Conservation (phyloP, 2,329 filamentous ascomycete genomes). For the Biscogniauxia mediterranea region DNA sequence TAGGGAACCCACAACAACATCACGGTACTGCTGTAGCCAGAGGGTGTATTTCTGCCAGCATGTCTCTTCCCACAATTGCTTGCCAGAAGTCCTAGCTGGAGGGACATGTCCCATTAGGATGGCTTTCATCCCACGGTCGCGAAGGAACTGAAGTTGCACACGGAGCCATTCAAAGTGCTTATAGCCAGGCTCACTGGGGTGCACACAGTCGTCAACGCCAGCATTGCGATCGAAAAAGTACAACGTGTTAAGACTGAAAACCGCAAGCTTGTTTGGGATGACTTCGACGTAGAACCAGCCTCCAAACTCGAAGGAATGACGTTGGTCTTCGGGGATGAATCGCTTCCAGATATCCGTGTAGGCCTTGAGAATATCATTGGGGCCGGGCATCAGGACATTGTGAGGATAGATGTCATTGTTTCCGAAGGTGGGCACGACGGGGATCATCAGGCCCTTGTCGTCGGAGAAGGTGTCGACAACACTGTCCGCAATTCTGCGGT, state of each 20-base stretch:
- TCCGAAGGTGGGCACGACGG: conserved; percentile 85
- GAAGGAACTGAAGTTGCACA: conserved; percentile 80
- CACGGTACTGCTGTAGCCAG: conserved; percentile 86
- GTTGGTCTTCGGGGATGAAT: conserved; percentile 90
- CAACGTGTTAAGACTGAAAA: conserved; percentile 93
- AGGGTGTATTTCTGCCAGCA: conserved; percentile 98
- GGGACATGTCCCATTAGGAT: conserved; percentile 94
- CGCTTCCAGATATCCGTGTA: conserved; percentile 77
- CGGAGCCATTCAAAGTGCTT: conserved; percentile 96
- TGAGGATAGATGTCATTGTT: conserved; percentile 98
- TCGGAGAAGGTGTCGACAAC: conserved; percentile 72
- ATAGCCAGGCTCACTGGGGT: conserved; percentile 79
- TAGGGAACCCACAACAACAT: conserved; percentile 75
- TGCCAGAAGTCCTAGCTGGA: conserved; percentile 79
- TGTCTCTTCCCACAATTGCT: conserved; percentile 90
- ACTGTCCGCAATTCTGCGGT: conserved; percentile 71
- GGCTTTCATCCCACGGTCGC: conserved; percentile 84
- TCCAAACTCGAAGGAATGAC: conserved; percentile 85
- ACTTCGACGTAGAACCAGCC: conserved; percentile 96
- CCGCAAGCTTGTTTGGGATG: conserved; percentile 78
- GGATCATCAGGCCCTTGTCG: conserved; percentile 63
- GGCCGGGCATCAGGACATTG: conserved; percentile 84
- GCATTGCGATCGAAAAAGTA: conserved; percentile 95
- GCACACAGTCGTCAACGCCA: conserved; percentile 85
- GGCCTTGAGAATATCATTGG: conserved; percentile 78